phyloP scores from a whole-genome alignment of 2,329 filamentous ascomycete species.

The Penicillium sp. region DNA sequence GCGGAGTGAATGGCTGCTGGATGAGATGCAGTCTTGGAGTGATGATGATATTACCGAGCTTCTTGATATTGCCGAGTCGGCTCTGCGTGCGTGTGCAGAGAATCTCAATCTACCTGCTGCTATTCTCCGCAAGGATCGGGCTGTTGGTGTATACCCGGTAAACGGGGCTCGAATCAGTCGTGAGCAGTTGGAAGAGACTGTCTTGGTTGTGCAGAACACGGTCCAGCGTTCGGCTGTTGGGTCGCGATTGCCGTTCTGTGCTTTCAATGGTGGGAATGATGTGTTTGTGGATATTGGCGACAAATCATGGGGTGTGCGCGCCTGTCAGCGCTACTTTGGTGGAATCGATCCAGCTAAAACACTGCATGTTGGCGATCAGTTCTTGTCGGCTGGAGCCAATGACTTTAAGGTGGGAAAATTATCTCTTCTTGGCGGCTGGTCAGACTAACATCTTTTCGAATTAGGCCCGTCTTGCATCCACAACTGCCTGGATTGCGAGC shows the following conservation, averaged over 20 bases:
- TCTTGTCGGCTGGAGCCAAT: conserved; percentile 89
- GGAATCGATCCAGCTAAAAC: conserved; percentile 73
- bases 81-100: conserved; percentile 75
- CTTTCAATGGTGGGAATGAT: conserved; percentile 95
- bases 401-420: conserved; percentile 73
- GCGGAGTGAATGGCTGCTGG: conserved; percentile 57
- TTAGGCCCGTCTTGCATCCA: conserved; percentile 77
- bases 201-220: conserved; percentile 88
- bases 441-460: not conserved
- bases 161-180: conserved; percentile 69
- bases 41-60: conserved; percentile 71
- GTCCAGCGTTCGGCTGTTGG: conserved; percentile 76
- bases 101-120: conserved; percentile 76
- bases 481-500: conserved; percentile 95
- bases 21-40: conserved; percentile 51
- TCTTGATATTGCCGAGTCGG: conserved; percentile 84
- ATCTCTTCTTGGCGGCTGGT: not conserved
- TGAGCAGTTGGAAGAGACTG: conserved; percentile 92
- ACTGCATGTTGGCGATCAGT: conserved; percentile 93
- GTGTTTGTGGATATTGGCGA: conserved; percentile 99
- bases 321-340: conserved; percentile 88
- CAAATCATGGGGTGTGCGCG: conserved; percentile 91
- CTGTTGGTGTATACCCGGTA: conserved; percentile 71
- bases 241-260: conserved; percentile 78
- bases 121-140: conserved; percentile 83